Conservation (phyloP, 2,329 filamentous ascomycete species). For the Golovinomyces cichoracearum region DNA sequence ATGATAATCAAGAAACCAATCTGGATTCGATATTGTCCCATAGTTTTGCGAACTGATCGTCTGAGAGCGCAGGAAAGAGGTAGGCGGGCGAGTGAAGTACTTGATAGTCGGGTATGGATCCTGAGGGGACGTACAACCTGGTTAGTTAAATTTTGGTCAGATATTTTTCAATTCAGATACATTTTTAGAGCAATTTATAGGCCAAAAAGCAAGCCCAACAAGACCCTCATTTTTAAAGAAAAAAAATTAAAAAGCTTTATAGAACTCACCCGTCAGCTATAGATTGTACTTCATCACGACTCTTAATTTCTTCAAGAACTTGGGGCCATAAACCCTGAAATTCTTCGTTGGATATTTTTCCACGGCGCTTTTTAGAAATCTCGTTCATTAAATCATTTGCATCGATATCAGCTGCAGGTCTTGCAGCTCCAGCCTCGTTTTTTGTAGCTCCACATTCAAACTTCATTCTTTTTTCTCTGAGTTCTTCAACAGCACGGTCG, state of each 20-base stretch:
- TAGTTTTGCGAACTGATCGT: slow-evolving; percentile 48
- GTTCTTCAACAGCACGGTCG: slow-evolving; percentile 62
- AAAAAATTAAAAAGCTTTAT: too few relatives aligned
- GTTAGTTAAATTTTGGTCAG: slow-evolving; percentile 48
- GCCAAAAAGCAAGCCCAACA: too few relatives aligned
- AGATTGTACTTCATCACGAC: slow-evolving; percentile 33
- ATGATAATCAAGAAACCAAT: slow-evolving; percentile 39
- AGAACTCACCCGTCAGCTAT: slow-evolving; percentile 25
- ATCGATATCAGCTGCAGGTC: slow-evolving; percentile 34
- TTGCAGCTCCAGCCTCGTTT: slow-evolving; percentile 31
- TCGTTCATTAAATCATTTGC: slow-evolving; percentile 50
- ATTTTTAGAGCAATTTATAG: too few relatives aligned
- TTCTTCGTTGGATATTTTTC: slow-evolving; percentile 61
- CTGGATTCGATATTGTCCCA: slow-evolving; percentile 70
- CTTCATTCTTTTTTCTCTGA: slow-evolving; percentile 62
- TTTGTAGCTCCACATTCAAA: slow-evolving; percentile 64
- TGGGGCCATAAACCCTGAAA: slow-evolving; percentile 71
- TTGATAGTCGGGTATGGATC: slow-evolving; percentile 46
- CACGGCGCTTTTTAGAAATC: slow-evolving; percentile 50
- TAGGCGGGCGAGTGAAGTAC: slow-evolving; percentile 75
- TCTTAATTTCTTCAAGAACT: slow-evolving; percentile 45
- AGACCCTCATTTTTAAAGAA: not conserved
- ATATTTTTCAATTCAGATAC: slow-evolving; percentile 6
- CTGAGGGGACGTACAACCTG: slow-evolving; percentile 53
- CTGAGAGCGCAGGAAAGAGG: slow-evolving; percentile 59